A percentile compares a stretch with the other conserved stretches of the same genome.
phyloP scores from a whole-genome alignment of 1,284 basidiomycete species.

The Trametes pubescens region DNA sequence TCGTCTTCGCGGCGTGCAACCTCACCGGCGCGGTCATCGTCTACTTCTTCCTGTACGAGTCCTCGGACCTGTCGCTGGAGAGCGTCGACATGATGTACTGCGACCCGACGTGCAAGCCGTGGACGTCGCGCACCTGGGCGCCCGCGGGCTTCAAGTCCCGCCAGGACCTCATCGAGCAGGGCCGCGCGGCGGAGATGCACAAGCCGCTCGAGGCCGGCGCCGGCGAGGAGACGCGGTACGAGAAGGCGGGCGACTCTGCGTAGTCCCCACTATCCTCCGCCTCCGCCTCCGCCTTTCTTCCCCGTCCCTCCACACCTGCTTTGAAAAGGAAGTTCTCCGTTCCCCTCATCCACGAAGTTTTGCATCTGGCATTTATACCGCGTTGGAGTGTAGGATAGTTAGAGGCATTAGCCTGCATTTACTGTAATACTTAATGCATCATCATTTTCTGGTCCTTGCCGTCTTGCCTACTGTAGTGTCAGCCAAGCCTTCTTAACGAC shows the following conservation, averaged over 20 bases:
- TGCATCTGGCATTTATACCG: not conserved
- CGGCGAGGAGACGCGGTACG: constrained; percentile 27
- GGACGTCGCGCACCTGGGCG: constrained; percentile 67
- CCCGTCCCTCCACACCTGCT: not conserved
- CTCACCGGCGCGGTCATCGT: constrained; percentile 70
- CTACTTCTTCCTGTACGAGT: constrained; percentile 83
- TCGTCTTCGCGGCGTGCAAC: constrained; percentile 62
- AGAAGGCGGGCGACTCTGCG: constrained; percentile 18
- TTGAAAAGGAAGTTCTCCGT: not conserved
- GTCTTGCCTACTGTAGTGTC: not conserved
- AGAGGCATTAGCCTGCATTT: not conserved
- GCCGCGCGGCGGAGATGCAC: constrained; percentile 43
- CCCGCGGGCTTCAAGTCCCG: constrained; percentile 57
- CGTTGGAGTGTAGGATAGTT: not conserved
- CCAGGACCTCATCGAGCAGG: constrained; percentile 50
- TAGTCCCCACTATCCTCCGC: not conserved
- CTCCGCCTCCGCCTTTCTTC: not conserved
- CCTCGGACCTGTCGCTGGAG: constrained; percentile 74
- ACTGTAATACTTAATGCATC: not conserved
- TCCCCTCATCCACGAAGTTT: not conserved
- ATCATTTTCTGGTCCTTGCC: not conserved
- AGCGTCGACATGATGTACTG: constrained; percentile 81
- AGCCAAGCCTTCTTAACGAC: no score
- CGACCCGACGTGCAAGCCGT: constrained; percentile 71
- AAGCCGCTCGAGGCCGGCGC: constrained; percentile 40